Base-by-base conservation (phyloP, 2,329 filamentous ascomycete genomes). In the Xylariales sp. region DNA sequence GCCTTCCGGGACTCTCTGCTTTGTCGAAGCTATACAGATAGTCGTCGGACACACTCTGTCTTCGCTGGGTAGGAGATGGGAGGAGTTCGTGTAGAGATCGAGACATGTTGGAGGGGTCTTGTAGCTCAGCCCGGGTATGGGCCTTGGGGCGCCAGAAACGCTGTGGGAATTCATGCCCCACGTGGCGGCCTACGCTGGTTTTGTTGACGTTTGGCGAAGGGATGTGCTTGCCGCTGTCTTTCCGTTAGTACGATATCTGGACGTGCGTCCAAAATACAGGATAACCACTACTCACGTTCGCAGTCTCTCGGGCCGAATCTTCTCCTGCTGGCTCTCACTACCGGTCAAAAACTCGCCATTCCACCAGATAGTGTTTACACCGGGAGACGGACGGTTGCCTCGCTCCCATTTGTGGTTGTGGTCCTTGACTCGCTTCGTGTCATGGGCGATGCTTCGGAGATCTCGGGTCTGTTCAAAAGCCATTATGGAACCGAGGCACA, bases 1-100 rank as follows among this genome's bases (percentile, higher is more conserved):
- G 77, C 63, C 74, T 75, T 50, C 78, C 78, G 0, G 83, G 82
- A 5, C 78, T 79, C 54, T 81, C 79, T 18, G 69, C 62, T 56
- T 76, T 75, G 73, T 85, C 83, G 69, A 81, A 84, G 73, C 78
- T 82, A 71, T 84, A 84, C n/a, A 83, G 73, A 71, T 81, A 73
- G 48, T 79, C 76, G 68, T 81, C 81, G 46, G 76, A 73, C 1
- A 74, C 61, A 53, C 70, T 75, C n/a, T 68, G 63, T 50, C 70
- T 71, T 58, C 75, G 73, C 45, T 65, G 71, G 12, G 62, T 63
- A 34, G 65, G 69, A 23, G 75, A 75, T 3, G 78, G 73, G 32
- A 78, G 73, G 50, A 77, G 71, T n/a, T 79, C 80, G 64, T 78
- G 73, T 53, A 82, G 71, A 5, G 80, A 81, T 41, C 73, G 77